phyloP scores from a whole-genome alignment of 2,329 filamentous ascomycete genomes.

The Pezicula radicicola region DNA sequence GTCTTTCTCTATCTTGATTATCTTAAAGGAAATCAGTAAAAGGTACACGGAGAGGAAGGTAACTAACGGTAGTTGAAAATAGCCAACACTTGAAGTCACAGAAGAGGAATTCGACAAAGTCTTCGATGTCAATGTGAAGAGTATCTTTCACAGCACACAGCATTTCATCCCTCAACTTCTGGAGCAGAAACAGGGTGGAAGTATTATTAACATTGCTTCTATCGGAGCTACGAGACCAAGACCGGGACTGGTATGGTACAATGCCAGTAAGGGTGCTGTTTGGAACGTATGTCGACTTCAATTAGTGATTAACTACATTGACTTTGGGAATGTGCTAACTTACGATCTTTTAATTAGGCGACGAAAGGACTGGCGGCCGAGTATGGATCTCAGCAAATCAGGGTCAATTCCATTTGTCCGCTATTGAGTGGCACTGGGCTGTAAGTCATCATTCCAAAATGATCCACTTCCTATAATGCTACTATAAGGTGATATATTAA shows the following conservation, averaged over 20 bases:
- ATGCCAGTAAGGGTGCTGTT: conserved; percentile 65
- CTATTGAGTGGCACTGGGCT: conserved; percentile 65
- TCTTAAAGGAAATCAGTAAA: background rate
- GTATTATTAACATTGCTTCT: conserved; percentile 64
- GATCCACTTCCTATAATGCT: background rate
- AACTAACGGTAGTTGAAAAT: background rate
- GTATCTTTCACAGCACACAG: conserved; percentile 57
- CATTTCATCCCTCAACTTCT: conserved; percentile 61
- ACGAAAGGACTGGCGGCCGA: conserved; percentile 69
- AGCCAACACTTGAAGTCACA: conserved; percentile 58
- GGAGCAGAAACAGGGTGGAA: conserved; percentile 51
- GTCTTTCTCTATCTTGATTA: background rate
- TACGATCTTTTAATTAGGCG: conserved; percentile 35
- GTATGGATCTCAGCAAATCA: conserved; percentile 68
- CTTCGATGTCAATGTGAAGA: conserved; percentile 68
- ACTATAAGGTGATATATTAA: background rate
- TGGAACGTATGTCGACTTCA: conserved; percentile 45
- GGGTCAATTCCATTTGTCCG: conserved; percentile 70
- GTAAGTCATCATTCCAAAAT: conserved; percentile 26
- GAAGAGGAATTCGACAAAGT: conserved; percentile 65
- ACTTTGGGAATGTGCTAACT: background rate
- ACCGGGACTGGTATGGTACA: conserved; percentile 66
- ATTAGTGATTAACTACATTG: background rate
- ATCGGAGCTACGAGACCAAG: conserved; percentile 61
- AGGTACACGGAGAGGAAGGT: background rate